Percentiles rank a stretch among this genome's conserved stretches.
Conservation (phyloP, 140 eudicot species). For the Stevia rebaudiana region DNA sequence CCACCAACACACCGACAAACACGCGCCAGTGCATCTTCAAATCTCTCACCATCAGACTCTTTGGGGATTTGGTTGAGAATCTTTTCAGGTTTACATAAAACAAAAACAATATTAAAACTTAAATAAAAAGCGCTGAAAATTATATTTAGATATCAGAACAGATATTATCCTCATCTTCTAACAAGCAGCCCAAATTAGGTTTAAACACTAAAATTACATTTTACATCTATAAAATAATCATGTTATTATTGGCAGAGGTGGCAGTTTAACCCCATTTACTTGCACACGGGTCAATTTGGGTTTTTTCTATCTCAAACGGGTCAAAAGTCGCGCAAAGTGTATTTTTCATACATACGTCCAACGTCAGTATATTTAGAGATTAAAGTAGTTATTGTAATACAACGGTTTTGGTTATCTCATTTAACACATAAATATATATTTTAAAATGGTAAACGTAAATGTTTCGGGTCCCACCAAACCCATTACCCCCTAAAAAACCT, state of each 20-base stretch:
- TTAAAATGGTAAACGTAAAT: not conserved
- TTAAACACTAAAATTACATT: not conserved
- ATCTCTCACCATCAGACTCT: constrained; percentile 82
- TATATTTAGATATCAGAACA: not conserved
- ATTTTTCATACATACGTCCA: not conserved
- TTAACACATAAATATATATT: not conserved
- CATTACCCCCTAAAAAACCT: not conserved
- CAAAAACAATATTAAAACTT: constrained; percentile 2
- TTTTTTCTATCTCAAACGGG: not conserved
- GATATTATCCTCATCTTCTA: not conserved
- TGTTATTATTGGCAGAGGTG: not conserved
- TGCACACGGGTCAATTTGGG: not conserved
- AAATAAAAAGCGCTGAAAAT: not conserved
- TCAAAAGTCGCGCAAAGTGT: not conserved
- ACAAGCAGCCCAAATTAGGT: not conserved
- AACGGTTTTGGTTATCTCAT: not conserved
- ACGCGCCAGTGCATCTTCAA: constrained; percentile 90
- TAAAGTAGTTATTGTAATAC: not conserved
- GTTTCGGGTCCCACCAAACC: not conserved
- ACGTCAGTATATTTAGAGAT: not conserved
- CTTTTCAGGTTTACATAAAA: constrained; percentile 27
- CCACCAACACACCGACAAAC: constrained; percentile 97
- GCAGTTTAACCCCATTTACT: not conserved
- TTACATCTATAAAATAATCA: not conserved
- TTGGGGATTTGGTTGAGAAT: constrained; percentile 75